These are phyloP conservation scores for Wickerhamiella cacticola DNA, from an alignment of 805 yeast species.

Conservation along the genomic window DNA sequence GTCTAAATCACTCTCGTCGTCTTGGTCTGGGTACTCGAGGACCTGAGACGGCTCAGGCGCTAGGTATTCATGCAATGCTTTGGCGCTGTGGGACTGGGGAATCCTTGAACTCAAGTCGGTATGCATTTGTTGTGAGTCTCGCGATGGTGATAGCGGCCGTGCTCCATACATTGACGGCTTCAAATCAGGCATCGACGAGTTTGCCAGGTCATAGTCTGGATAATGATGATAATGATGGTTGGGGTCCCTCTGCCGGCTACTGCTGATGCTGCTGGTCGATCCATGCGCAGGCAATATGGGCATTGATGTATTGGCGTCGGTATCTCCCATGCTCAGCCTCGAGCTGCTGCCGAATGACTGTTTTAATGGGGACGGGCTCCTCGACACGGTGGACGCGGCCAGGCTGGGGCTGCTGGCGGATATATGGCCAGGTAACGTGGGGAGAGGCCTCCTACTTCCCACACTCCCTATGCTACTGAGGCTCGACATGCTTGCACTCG, in stretches of 20 bases:
- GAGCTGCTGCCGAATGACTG: not conserved
- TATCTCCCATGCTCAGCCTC: not conserved
- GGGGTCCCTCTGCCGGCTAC: not conserved
- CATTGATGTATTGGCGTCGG: not conserved
- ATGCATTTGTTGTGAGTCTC: not conserved
- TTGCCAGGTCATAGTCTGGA: not conserved
- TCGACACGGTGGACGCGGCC: not conserved
- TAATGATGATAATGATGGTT: not conserved
- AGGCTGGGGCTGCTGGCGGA: constrained; percentile 5
- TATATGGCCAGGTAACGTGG: not conserved
- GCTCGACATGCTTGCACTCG: constrained; percentile 8
- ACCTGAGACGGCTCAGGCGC: not conserved
- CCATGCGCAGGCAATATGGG: not conserved
- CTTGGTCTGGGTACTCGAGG: not conserved
- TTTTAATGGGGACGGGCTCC: constrained; percentile 8
- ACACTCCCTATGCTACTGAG: constrained; percentile 9
- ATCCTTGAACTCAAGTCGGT: not conserved
- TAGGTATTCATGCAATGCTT: not conserved
- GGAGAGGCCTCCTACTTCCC: constrained; percentile 5
- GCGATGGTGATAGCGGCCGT: not conserved
- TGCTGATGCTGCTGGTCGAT: not conserved
- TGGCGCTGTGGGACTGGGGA: not conserved
- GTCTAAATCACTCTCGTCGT: constrained; percentile 2
- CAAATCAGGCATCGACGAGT: constrained; percentile 10
- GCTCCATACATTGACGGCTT: constrained; percentile 3